Percentiles rank a stretch among this genome's conserved stretches.
Conservation (phyloP, 192 early-diverging fungal genomes). For the Backusella psychrophila region DNA sequence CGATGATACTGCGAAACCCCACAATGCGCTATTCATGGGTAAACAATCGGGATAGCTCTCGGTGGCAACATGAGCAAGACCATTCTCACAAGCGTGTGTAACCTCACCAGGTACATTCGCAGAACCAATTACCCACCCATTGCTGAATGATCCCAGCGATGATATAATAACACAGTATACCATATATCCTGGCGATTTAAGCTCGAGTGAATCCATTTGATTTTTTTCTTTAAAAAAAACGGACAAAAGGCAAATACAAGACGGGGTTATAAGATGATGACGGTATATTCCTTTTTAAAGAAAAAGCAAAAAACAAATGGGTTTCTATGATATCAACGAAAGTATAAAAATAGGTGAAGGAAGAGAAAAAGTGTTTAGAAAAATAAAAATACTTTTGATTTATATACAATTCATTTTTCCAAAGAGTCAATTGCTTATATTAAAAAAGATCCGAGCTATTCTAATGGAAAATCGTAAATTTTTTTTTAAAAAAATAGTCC, state of each 20-base stretch:
- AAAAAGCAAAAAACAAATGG: background rate
- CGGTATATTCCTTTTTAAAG: background rate
- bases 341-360: background rate
- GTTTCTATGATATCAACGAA: background rate
- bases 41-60: slow-evolving; percentile 27
- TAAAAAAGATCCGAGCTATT: slow-evolving; percentile 1
- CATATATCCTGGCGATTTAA: slow-evolving; percentile 39
- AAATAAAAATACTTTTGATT: background rate
- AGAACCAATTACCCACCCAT: slow-evolving; percentile 45
- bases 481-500: background rate
- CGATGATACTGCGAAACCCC: slow-evolving; percentile 45
- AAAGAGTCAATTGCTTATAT: background rate
- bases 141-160: slow-evolving; percentile 36
- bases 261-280: background rate
- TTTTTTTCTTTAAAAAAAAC: background rate
- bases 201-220: slow-evolving; percentile 43
- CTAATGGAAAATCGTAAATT: background rate
- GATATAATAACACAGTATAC: slow-evolving; percentile 37
- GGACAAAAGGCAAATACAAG: background rate
- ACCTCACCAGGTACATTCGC: slow-evolving; percentile 41
- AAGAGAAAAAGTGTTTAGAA: background rate
- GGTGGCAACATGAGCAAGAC: background rate
- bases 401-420: background rate
- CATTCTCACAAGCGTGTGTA: slow-evolving; percentile 25
- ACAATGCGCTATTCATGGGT: slow-evolving; percentile 27